These are phyloP conservation scores for Schwanniomyces etchellsii DNA, from an alignment of 1,139 yeast species.

Conservation along the genomic window DNA sequence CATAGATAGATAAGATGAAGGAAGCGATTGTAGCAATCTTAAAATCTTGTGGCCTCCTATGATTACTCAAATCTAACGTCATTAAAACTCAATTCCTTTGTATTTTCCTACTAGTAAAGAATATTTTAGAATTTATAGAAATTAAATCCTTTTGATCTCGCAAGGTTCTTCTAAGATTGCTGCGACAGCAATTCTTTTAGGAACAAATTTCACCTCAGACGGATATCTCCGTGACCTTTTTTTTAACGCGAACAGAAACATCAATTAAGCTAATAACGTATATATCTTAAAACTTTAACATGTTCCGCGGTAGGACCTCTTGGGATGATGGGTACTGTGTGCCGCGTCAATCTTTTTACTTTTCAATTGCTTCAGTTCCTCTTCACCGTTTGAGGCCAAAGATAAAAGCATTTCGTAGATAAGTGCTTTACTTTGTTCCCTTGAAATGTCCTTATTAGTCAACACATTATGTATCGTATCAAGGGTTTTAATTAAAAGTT, in stretches of 20 bases:
- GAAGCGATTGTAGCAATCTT: conserved; percentile 46
- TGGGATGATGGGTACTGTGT: conserved; percentile 22
- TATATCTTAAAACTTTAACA: too few relatives aligned
- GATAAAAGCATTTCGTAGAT: conserved; percentile 30
- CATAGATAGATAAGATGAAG: conserved; percentile 48
- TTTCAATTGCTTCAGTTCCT: conserved; percentile 21
- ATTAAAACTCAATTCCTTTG: background rate
- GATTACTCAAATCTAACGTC: background rate
- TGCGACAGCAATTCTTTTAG: too few relatives aligned
- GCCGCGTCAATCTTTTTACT: conserved; percentile 15
- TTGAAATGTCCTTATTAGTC: conserved; percentile 9
- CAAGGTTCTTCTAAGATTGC: too few relatives aligned
- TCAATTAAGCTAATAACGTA: too few relatives aligned
- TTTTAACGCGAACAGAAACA: too few relatives aligned
- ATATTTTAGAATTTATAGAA: too few relatives aligned
- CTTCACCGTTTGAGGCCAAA: conserved; percentile 35
- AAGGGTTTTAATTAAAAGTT: conserved; percentile 43
- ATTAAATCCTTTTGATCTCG: too few relatives aligned
- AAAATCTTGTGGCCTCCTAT: conserved; percentile 5
- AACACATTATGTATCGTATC: conserved; percentile 20
- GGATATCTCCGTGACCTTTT: too few relatives aligned
- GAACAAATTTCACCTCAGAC: too few relatives aligned
- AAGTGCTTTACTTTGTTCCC: conserved; percentile 15
- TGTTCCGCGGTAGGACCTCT: conserved; percentile 46
- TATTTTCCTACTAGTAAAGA: too few relatives aligned